Evolutionary conservation across 2,329 filamentous ascomycete species (phyloP).

Genomic region (Monosporascus sp.): DNA sequence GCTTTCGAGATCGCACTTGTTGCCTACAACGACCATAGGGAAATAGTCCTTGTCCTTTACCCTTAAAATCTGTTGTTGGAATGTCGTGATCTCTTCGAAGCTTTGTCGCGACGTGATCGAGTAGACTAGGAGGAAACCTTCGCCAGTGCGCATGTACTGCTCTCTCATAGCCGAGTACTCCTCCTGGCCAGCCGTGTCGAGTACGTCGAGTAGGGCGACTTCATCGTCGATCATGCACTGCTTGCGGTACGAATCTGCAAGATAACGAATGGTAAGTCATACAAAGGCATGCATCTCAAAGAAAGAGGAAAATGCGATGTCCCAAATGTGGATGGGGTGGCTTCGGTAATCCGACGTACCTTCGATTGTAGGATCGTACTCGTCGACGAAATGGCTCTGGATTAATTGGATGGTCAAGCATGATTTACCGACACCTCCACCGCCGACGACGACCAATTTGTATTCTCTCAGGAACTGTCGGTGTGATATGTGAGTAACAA

Average conservation of each 20-base stretch:
- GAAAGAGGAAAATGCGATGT: not conserved
- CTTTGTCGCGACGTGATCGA: constrained; percentile 96
- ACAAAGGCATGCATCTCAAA: not conserved
- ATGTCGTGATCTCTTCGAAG: constrained; percentile 97
- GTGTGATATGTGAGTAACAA: constrained; percentile 13
- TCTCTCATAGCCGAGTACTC: constrained; percentile 99
- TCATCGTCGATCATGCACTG: constrained; percentile 99
- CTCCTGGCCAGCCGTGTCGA: constrained; percentile 97
- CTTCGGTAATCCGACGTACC: constrained; percentile 48
- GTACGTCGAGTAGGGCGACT: constrained; percentile 92
- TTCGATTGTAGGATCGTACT: constrained; percentile 99
- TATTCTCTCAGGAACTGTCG: constrained; percentile 80
- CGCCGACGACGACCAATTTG: constrained; percentile 94
- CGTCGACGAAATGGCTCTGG: constrained; percentile 96
- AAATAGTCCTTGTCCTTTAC: constrained; percentile 99
- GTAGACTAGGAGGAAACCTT: constrained; percentile 96
- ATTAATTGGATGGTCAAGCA: constrained; percentile 97
- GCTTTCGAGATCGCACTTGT: constrained; percentile 96
- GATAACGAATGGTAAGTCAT: constrained; percentile 17
- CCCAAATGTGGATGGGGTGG: not conserved
- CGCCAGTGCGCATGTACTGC: constrained; percentile 99
- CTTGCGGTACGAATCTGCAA: constrained; percentile 94
- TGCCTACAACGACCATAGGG: constrained; percentile 97
- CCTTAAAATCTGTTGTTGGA: constrained; percentile 96
- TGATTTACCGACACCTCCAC: constrained; percentile 97